phyloP scores from a whole-genome alignment of 331 rosid species.

The Malus hybrid region DNA sequence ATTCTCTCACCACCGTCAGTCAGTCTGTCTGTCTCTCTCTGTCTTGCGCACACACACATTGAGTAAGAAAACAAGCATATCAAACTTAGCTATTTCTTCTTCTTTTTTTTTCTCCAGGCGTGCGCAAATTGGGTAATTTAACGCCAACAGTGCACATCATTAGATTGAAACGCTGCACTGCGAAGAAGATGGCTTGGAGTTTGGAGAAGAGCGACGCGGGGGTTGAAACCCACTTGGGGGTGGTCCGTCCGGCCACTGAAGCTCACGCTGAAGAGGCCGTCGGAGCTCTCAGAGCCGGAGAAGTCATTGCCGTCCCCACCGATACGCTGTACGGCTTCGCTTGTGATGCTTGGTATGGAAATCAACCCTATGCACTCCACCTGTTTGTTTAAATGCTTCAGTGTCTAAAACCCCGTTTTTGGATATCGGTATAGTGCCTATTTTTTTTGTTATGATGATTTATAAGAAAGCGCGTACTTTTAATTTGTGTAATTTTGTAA shows the following conservation, averaged over 20 bases:
- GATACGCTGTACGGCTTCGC: slow-evolving; percentile 93
- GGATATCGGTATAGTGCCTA: background rate
- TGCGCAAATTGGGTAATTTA: slow-evolving; percentile 19
- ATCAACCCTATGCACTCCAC: background rate
- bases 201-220: slow-evolving; percentile 30
- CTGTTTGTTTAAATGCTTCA: slow-evolving; percentile 20
- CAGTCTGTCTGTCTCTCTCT: background rate
- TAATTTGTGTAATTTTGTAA: too few relatives aligned
- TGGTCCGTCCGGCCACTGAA: slow-evolving; percentile 61
- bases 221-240: slow-evolving; percentile 29
- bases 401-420: background rate
- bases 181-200: slow-evolving; percentile 44
- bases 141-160: slow-evolving; percentile 13
- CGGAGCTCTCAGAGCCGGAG: slow-evolving; percentile 66
- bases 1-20: slow-evolving; percentile 14
- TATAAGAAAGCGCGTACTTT: background rate
- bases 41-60: background rate
- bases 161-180: slow-evolving; percentile 23
- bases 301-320: slow-evolving; percentile 82
- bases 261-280: slow-evolving; percentile 58
- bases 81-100: background rate
- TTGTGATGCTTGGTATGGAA: slow-evolving; percentile 88
- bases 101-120: slow-evolving; percentile 25
- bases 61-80: background rate
- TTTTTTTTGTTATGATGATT: background rate